Evolutionary conservation across 2,329 filamentous ascomycete species (phyloP).

Genomic region (Cladosporium sp.): DNA sequence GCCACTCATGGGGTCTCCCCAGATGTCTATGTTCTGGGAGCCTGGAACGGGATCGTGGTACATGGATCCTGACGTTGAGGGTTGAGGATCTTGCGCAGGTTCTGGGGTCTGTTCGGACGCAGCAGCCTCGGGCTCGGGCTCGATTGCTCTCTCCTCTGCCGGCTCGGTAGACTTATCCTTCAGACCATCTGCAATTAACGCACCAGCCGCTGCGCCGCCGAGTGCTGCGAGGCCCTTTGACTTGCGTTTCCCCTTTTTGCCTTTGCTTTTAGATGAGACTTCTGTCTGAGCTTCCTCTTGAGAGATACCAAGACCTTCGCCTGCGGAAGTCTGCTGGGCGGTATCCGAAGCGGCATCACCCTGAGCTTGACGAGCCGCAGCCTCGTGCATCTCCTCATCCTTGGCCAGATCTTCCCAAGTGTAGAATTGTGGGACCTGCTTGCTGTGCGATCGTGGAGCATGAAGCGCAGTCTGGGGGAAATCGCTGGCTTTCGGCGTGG

Average conservation of each 20-base stretch:
- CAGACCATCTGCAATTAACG: slow-evolving; percentile 12
- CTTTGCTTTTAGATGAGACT: slow-evolving; percentile 16
- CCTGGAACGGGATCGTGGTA: background rate
- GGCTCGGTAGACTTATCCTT: slow-evolving; percentile 16
- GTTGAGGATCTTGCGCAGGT: background rate
- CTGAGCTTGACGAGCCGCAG: slow-evolving; percentile 6
- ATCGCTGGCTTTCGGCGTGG: slow-evolving; percentile 61
- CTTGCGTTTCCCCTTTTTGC: slow-evolving; percentile 28
- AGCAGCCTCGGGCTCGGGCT: background rate
- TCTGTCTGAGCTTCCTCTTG: background rate
- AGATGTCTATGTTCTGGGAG: slow-evolving; percentile 3
- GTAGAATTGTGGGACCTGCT: slow-evolving; percentile 32
- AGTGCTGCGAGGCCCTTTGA: slow-evolving; percentile 19
- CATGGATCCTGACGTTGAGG: background rate
- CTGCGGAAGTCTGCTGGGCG: background rate
- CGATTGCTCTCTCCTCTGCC: background rate
- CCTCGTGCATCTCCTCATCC: slow-evolving; percentile 18
- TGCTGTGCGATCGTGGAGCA: slow-evolving; percentile 6
- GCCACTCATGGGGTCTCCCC: slow-evolving; percentile 7
- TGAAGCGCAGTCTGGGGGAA: slow-evolving; percentile 33
- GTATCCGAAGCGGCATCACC: background rate
- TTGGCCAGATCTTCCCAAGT: slow-evolving; percentile 34
- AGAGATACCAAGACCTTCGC: slow-evolving; percentile 2
- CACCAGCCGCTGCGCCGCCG: slow-evolving; percentile 26
- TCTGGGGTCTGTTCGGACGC: background rate